Evolutionary conservation across 257 asterid genomes (phyloP), one percentile per base, ranked within the genome.

Genomic region (Ehretia macrophylla): DNA sequence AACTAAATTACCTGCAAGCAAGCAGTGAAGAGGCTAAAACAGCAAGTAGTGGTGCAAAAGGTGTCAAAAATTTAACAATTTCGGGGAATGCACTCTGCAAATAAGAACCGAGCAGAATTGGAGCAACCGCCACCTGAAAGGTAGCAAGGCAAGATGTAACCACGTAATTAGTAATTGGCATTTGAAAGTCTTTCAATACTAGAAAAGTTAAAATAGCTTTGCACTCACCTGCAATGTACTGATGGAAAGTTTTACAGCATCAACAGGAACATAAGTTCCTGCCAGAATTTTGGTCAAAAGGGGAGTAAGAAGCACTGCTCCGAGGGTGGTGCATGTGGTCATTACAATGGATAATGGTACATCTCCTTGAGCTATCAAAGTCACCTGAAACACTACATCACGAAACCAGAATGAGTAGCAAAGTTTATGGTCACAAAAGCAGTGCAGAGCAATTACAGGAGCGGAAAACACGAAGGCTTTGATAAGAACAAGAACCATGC

Each of bases 271-370:
- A 67, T 75, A 80, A 69, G 96, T 78, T 68, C 96, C 98, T 1
- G 95, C 98, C 67, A 90, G 83, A 79, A 79, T 66, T 83, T 72
- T 85, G 21, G 87, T 71, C 83, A 90, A 66, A 38, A 81, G 64
- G 58, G 98, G 98, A 11, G 98, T 87, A 56, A 90, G 95, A 70
- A 87, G 50, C 23, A 87, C 96, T 21, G 98, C 98, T 54, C 91
- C 94, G 37, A 87, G 70, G 27, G 98, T 90, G 57, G 94, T 80
- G 64, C 98, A 90, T 17, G 79, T 74, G 32, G 98, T 90, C 98
- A 90, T 85, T 32, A 85, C 96, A 32, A 87, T 77, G 20, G 98
- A 90, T 72, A 90, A 72, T 11, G 95, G 83, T 58, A 90, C 95
- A 19, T 90, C 98, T 59, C 98, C 98, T 80, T 70, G 80, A 51